phyloP scores from a whole-genome alignment of 768 basidiomycete genomes.

The Boletus edulis region DNA sequence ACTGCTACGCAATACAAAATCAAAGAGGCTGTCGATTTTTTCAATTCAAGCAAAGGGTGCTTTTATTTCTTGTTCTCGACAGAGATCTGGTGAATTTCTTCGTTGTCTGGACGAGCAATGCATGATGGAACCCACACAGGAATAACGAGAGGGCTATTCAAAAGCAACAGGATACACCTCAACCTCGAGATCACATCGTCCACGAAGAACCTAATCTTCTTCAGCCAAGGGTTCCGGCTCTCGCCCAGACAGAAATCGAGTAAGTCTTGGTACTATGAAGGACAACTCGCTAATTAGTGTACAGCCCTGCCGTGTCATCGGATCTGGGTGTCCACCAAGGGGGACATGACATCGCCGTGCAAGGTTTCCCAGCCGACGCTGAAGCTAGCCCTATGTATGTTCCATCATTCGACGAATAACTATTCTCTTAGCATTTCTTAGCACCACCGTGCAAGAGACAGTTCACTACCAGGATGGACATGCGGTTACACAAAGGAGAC shows the following conservation, averaged over 20 bases:
- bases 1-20: not conserved
- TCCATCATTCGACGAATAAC: too few species aligned
- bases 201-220: not conserved
- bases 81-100: not conserved
- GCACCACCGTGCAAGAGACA: too few species aligned
- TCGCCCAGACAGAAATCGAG: not conserved
- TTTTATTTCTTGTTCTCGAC: slow-evolving; percentile 2
- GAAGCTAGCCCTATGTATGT: too few species aligned
- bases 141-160: not conserved
- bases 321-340: too few species aligned
- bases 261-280: not conserved
- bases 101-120: not conserved
- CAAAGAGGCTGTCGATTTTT: not conserved
- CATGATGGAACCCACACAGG: not conserved
- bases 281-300: too few species aligned
- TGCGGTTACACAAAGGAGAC: too few species aligned
- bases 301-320: too few species aligned
- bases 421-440: too few species aligned
- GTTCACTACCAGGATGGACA: too few species aligned
- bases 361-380: too few species aligned
- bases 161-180: not conserved
- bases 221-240: not conserved
- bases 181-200: not conserved
- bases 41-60: not conserved
- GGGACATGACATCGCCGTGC: too few species aligned